phyloP scores from a whole-genome alignment of 2,329 filamentous ascomycete genomes.

The Aureobasidium sp. region DNA sequence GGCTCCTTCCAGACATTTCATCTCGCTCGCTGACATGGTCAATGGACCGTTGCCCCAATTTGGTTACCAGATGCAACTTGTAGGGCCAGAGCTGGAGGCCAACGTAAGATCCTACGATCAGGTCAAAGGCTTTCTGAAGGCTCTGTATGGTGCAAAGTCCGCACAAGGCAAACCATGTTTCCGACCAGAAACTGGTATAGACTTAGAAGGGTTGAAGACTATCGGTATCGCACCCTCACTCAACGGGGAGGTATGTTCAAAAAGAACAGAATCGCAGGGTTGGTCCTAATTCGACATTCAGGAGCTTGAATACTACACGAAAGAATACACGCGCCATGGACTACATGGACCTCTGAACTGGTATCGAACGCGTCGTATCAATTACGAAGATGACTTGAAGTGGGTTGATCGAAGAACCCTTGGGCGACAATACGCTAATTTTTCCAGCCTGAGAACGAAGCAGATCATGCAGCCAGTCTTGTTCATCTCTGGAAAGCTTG shows the following conservation, averaged over 20 bases:
- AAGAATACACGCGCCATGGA: constrained; percentile 64
- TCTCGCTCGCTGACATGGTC: constrained; percentile 55
- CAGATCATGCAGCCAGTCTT: constrained; percentile 50
- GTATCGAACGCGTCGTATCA: constrained; percentile 70
- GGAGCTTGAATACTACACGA: constrained; percentile 70
- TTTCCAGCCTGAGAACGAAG: constrained; percentile 36
- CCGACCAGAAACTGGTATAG: constrained; percentile 53
- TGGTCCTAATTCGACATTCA: constrained; percentile 18
- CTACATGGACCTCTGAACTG: constrained; percentile 78
- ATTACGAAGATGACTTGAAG: constrained; percentile 66
- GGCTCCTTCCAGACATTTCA: constrained; percentile 21
- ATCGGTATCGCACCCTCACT: constrained; percentile 55
- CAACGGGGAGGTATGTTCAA: constrained; percentile 46
- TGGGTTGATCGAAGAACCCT: constrained; percentile 22
- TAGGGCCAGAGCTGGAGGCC: constrained; percentile 50
- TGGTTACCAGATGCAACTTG: constrained; percentile 76
- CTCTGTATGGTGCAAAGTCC: constrained; percentile 61
- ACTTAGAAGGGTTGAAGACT: constrained; percentile 55
- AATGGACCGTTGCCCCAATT: constrained; percentile 59
- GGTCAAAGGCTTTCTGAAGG: constrained; percentile 65
- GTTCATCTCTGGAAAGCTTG: constrained; percentile 65
- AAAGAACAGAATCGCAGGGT: neutral
- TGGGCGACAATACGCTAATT: neutral
- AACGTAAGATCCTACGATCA: constrained; percentile 33
- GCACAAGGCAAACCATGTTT: constrained; percentile 53